Percentiles rank a stretch among this genome's conserved stretches.
phyloP scores from a whole-genome alignment of 108 stramenopile species.

The Fragilariopsis cylindrus region DNA sequence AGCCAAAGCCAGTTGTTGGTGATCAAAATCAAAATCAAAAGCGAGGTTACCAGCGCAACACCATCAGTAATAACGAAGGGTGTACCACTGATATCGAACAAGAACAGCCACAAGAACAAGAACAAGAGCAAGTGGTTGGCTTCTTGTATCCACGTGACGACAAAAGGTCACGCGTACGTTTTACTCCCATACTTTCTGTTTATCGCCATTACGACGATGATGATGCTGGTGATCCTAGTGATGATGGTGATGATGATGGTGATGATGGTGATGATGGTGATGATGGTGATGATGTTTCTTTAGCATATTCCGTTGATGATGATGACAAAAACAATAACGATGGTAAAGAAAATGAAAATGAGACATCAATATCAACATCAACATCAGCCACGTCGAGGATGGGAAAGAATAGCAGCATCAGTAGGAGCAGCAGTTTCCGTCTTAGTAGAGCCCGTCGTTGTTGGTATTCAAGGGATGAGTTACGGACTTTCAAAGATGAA shows the following conservation, averaged over 20 bases:
- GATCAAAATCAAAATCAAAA: not conserved
- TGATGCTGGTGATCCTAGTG: not conserved
- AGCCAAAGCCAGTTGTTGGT: no score
- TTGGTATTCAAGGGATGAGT: conserved; percentile 25
- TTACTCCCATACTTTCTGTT: not conserved
- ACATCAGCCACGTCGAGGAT: no score
- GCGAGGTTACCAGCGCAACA: not conserved
- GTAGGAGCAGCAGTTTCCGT: not conserved
- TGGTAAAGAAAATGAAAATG: not conserved
- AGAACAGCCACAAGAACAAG: not conserved
- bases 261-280: not conserved
- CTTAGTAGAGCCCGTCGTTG: not conserved
- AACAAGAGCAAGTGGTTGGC: not conserved
- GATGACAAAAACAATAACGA: not conserved
- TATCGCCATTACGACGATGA: conserved; percentile 8
- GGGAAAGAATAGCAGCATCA: no score
- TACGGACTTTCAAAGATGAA: conserved; percentile 26
- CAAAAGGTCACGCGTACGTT: conserved; percentile 2
- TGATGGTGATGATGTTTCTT: not conserved
- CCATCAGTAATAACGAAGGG: not conserved
- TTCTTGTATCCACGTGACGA: conserved; percentile 16
- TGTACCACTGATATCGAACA: not conserved
- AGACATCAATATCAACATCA: not conserved
- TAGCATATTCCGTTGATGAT: not conserved
- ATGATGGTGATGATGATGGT: not conserved